Evolutionary conservation across 139 green algal species (phyloP).

Genomic region (Micractinium conductrix): DNA sequence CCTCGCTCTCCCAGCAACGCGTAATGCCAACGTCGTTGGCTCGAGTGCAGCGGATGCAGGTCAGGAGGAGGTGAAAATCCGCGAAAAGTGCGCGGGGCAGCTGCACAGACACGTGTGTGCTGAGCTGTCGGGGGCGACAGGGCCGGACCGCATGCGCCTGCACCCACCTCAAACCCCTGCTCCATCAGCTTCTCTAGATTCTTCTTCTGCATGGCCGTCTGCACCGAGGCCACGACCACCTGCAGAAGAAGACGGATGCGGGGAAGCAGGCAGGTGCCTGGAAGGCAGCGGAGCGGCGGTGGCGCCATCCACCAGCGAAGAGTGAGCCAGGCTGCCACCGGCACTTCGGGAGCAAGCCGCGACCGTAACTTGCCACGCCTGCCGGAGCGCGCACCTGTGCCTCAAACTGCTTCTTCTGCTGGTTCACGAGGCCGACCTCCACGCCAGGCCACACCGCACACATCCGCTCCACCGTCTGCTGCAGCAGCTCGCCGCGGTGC

Average conservation of each 20-base stretch:
- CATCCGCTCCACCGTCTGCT: slow-evolving; percentile 1
- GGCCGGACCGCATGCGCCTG: too few species aligned
- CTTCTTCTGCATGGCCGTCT: slow-evolving; percentile 10
- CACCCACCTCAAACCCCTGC: neutral
- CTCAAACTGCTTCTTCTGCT: neutral
- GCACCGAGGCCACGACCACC: slow-evolving; percentile 38
- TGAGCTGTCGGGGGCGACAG: too few species aligned
- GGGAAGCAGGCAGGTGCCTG: slow-evolving; percentile 9
- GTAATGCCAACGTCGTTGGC: neutral
- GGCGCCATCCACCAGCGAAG: too few species aligned
- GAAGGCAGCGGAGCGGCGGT: too few species aligned
- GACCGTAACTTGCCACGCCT: too few species aligned
- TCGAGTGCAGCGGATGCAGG: neutral
- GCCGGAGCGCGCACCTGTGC: slow-evolving; percentile 14
- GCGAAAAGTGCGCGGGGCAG: neutral
- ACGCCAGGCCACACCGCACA: slow-evolving; percentile 15
- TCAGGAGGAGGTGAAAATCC: neutral
- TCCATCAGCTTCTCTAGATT: neutral
- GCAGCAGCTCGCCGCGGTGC: slow-evolving; percentile 38
- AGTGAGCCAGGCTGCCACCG: too few species aligned
- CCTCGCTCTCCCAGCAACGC: too few species aligned
- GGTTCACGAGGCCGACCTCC: slow-evolving; percentile 21
- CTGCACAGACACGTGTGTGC: neutral
- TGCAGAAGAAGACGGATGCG: neutral
- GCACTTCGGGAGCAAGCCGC: too few species aligned